Evolutionary conservation across 306 rosid genomes (phyloP).

Genomic region (Fragaria vesca): DNA sequence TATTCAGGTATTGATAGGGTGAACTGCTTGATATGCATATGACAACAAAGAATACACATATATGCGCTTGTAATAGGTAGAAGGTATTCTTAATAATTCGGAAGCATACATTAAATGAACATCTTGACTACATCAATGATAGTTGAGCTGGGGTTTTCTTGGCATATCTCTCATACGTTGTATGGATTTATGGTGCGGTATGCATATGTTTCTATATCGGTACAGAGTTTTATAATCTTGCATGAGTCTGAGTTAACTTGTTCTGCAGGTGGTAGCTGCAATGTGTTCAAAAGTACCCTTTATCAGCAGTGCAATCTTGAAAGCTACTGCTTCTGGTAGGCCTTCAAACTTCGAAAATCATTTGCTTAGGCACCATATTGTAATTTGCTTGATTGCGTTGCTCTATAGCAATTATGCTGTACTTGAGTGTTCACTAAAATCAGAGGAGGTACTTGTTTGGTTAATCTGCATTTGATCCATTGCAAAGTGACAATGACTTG

Average conservation of each 20-base stretch:
- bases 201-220: conserved; percentile 7
- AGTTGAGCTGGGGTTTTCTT: background rate
- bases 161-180: background rate
- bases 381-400: conserved; percentile 2
- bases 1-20: background rate
- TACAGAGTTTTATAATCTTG: background rate
- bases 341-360: conserved; percentile 4
- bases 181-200: background rate
- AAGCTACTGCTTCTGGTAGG: conserved; percentile 82
- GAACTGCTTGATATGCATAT: conserved; percentile 1
- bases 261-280: conserved; percentile 80
- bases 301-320: conserved; percentile 85
- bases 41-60: background rate
- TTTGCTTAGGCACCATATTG: background rate
- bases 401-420: background rate
- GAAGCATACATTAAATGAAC: background rate
- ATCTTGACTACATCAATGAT: background rate
- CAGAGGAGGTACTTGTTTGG: background rate
- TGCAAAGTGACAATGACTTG: background rate
- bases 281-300: conserved; percentile 98
- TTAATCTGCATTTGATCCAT: background rate
- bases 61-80: background rate
- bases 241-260: conserved; percentile 25
- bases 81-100: background rate
- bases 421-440: background rate